phyloP scores from a whole-genome alignment of 2,329 filamentous ascomycete genomes.

The Cytospora schulzeri region DNA sequence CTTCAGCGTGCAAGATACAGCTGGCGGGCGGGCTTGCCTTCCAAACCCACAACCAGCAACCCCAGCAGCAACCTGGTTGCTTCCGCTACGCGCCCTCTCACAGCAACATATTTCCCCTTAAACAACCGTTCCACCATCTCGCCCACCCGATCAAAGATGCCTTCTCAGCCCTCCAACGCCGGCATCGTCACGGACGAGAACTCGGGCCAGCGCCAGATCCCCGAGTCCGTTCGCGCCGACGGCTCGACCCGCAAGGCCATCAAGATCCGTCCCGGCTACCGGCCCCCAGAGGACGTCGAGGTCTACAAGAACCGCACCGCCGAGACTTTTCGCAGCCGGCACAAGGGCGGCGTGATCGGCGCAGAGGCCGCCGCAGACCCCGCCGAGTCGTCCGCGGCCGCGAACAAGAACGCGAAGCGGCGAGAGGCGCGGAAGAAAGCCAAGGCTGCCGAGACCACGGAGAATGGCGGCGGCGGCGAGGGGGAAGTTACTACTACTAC shows the following conservation, averaged over 20 bases:
- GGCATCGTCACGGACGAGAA: slow-evolving; percentile 76
- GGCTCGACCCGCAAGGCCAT: slow-evolving; percentile 93
- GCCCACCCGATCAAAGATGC: slow-evolving; percentile 39
- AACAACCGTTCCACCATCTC: slow-evolving; percentile 14
- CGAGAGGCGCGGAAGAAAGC: slow-evolving; percentile 59
- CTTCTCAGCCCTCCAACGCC: slow-evolving; percentile 58
- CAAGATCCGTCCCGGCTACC: slow-evolving; percentile 89
- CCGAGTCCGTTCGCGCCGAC: slow-evolving; percentile 81
- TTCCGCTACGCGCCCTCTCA: not conserved
- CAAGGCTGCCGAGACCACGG: slow-evolving; percentile 48
- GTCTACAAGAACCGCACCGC: slow-evolving; percentile 93
- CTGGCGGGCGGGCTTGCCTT: slow-evolving; percentile 1
- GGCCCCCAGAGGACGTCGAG: slow-evolving; percentile 92
- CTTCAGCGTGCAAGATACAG: not conserved
- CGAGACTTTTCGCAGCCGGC: slow-evolving; percentile 77
- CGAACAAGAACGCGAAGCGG: slow-evolving; percentile 86
- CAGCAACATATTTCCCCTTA: not conserved
- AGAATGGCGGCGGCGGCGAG: slow-evolving; percentile 50
- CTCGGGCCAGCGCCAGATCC: slow-evolving; percentile 85
- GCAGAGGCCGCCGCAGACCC: slow-evolving; percentile 42
- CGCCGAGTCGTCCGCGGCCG: slow-evolving; percentile 48
- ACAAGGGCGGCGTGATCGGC: slow-evolving; percentile 27
- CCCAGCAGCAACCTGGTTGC: not conserved
- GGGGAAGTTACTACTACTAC: too few relatives aligned
- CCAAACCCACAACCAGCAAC: not conserved